A percentile compares a stretch with the other conserved stretches of the same genome.
Evolutionary conservation across 768 basidiomycete genomes (phyloP).

Genomic region (Trametes gibbosa): DNA sequence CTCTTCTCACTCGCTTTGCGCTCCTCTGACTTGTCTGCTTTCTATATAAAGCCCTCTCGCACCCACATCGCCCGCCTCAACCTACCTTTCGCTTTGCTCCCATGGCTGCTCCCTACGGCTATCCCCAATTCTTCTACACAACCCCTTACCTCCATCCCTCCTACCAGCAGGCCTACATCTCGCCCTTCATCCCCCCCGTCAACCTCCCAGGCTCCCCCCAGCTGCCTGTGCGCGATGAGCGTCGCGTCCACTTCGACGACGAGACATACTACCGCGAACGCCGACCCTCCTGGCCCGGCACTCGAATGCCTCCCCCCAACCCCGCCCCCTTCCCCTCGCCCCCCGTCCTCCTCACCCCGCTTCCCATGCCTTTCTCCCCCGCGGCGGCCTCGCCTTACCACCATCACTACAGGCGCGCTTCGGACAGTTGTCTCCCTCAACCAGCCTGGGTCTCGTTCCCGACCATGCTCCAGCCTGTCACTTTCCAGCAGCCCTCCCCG

Average conservation of each 20-base stretch:
- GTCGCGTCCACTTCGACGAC: conserved; percentile 20
- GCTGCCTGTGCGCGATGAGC: conserved; percentile 1
- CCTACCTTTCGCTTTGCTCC: neutral
- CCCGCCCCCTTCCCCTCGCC: conserved; percentile 28
- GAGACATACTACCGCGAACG: conserved; percentile 11
- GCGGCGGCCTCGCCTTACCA: conserved; percentile 8
- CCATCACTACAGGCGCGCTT: conserved; percentile 23
- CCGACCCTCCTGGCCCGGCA: conserved; percentile 29
- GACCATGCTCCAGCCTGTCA: conserved; percentile 15
- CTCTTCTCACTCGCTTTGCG: neutral
- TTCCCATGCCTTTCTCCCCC: conserved; percentile 18
- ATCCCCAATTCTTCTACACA: conserved; percentile 18
- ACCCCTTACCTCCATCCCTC: conserved; percentile 23
- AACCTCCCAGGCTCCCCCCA: conserved; percentile 12
- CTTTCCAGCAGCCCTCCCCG: conserved; percentile 15
- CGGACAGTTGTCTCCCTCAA: conserved; percentile 24
- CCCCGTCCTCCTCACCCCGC: conserved; percentile 23
- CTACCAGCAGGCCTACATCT: conserved; percentile 18
- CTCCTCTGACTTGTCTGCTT: neutral
- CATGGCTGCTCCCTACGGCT: conserved; percentile 13
- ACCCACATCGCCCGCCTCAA: neutral
- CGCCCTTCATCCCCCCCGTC: conserved; percentile 23
- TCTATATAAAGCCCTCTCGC: conserved; percentile 6
- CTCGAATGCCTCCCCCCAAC: conserved; percentile 23
- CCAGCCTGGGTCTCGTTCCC: conserved; percentile 23